phyloP scores from a whole-genome alignment of 108 stramenopile genomes.

The Skeletonema tropicum region DNA sequence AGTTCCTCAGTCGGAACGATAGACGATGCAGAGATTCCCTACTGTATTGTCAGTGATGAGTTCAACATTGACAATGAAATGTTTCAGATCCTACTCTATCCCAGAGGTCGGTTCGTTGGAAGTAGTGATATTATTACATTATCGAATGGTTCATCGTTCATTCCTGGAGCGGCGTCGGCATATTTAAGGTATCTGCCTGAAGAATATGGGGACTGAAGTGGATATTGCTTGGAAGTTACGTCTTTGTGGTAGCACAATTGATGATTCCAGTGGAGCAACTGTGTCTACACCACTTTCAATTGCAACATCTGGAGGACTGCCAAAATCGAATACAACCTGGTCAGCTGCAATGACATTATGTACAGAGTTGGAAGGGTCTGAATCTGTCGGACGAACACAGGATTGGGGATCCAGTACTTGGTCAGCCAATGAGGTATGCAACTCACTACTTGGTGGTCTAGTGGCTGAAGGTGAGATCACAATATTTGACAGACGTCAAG shows the following conservation, averaged over 20 bases:
- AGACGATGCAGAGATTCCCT: conserved; percentile 36
- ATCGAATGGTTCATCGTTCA: background rate
- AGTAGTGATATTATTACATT: background rate
- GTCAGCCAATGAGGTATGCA: conserved; percentile 34
- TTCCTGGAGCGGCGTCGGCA: conserved; percentile 46
- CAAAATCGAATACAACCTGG: conserved; percentile 53
- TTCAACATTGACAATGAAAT: conserved; percentile 26
- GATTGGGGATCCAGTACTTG: conserved; percentile 62
- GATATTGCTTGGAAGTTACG: conserved; percentile 58
- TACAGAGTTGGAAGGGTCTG: conserved; percentile 37
- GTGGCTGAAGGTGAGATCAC: conserved; percentile 42
- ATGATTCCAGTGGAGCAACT: background rate
- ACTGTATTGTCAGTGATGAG: conserved; percentile 49
- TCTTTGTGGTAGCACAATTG: conserved; percentile 18
- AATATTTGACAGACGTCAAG: conserved; percentile 36
- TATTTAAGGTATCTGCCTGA: conserved; percentile 56
- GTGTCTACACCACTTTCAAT: conserved; percentile 21
- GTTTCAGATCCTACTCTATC: conserved; percentile 59
- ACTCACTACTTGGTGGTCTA: conserved; percentile 31
- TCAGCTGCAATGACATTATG: conserved; percentile 61
- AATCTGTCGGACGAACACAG: conserved; percentile 44
- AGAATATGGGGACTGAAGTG: conserved; percentile 54
- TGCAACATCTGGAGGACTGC: conserved; percentile 52
- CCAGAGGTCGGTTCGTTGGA: conserved; percentile 52
- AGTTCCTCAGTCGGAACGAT: conserved; percentile 21